phyloP scores from a whole-genome alignment of 257 asterid genomes.

The Solanum paucissectum region DNA sequence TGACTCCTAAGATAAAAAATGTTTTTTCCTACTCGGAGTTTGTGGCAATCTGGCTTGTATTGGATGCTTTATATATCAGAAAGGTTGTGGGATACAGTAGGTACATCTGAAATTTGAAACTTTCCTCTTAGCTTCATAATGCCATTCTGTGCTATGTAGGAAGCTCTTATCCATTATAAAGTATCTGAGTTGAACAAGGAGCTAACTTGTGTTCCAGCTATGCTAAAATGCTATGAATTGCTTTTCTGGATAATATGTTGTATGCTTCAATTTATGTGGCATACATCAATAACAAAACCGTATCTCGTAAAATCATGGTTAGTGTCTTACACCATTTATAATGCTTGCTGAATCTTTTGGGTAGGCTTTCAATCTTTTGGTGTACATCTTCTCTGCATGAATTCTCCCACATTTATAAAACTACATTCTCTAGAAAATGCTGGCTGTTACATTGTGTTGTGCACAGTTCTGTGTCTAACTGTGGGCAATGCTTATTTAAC shows the following conservation, averaged over 20 bases:
- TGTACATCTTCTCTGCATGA: background rate
- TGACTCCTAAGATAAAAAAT: background rate
- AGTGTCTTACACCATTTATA: background rate
- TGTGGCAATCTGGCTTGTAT: background rate
- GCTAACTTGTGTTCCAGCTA: background rate
- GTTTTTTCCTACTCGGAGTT: background rate
- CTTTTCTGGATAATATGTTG: background rate
- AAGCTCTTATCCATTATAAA: background rate
- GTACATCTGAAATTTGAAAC: background rate
- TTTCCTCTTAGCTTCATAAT: background rate
- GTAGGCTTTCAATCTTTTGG: background rate
- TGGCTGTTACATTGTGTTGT: background rate
- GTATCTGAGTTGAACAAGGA: background rate
- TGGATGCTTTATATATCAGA: background rate
- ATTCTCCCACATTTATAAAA: background rate
- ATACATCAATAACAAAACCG: background rate
- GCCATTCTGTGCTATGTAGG: background rate
- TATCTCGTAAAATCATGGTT: background rate
- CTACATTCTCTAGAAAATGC: background rate
- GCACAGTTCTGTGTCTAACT: background rate
- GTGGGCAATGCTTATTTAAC: slow-evolving; percentile 5
- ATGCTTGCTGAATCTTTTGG: background rate
- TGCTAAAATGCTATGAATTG: background rate
- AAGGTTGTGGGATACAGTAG: background rate
- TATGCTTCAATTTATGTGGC: background rate